These are phyloP conservation scores for Vachellia pachyceras DNA, from an alignment of 306 rosid genomes.

Conservation along the genomic window DNA sequence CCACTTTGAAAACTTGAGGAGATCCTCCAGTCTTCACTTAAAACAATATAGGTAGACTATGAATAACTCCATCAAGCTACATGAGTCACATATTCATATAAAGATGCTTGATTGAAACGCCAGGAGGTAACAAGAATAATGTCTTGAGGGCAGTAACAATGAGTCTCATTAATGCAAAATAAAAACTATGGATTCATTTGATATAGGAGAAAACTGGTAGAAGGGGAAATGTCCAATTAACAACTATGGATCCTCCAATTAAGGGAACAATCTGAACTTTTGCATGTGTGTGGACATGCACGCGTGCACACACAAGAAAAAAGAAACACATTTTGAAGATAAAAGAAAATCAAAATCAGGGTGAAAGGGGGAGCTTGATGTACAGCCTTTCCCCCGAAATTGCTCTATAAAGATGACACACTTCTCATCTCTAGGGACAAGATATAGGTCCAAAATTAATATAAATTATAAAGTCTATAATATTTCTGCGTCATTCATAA, in stretches of 20 bases:
- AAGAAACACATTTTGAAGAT: neutral
- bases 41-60: conserved; percentile 26
- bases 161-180: neutral
- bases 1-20: conserved; percentile 25
- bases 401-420: neutral
- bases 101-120: conserved; percentile 11
- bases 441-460: neutral
- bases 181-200: conserved; percentile 7
- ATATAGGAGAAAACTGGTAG: neutral
- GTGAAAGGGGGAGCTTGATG: neutral
- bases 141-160: conserved; percentile 15
- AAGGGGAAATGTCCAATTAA: neutral
- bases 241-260: neutral
- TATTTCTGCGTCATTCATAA: neutral
- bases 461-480: too few relatives aligned
- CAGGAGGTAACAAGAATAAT: conserved; percentile 16
- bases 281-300: neutral
- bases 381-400: neutral
- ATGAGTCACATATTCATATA: conserved; percentile 20
- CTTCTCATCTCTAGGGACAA: neutral
- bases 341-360: neutral
- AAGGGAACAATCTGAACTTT: neutral
- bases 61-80: conserved; percentile 16
- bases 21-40: conserved; percentile 27
- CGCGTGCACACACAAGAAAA: neutral